Evolutionary conservation across 257 asterid species (phyloP).

Genomic region (Jasminum sambac): DNA sequence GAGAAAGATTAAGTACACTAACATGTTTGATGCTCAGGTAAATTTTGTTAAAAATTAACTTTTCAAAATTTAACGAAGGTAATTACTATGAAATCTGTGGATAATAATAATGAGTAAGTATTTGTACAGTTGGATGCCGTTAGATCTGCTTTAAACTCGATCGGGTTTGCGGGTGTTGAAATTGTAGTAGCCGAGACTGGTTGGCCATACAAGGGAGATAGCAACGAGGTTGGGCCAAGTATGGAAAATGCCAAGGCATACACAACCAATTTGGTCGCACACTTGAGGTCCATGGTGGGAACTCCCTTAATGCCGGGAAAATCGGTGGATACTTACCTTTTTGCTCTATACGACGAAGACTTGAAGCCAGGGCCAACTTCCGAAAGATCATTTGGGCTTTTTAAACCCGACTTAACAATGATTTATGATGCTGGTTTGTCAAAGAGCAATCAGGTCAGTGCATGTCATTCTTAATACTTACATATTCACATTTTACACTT

Average conservation of each 20-base stretch:
- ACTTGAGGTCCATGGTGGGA: slow-evolving; percentile 61
- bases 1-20: slow-evolving; percentile 54
- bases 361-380: slow-evolving; percentile 72
- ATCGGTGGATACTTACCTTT: slow-evolving; percentile 66
- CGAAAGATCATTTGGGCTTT: slow-evolving; percentile 70
- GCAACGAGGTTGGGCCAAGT: slow-evolving; percentile 61
- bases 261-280: slow-evolving; percentile 53
- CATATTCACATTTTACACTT: too few relatives aligned
- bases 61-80: too few relatives aligned
- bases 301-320: slow-evolving; percentile 78
- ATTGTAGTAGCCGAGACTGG: slow-evolving; percentile 76
- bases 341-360: slow-evolving; percentile 67
- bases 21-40: slow-evolving; percentile 89
- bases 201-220: slow-evolving; percentile 81
- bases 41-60: not conserved
- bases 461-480: too few relatives aligned
- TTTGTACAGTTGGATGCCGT: slow-evolving; percentile 59
- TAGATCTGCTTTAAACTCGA: slow-evolving; percentile 49
- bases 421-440: slow-evolving; percentile 58
- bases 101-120: too few relatives aligned
- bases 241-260: slow-evolving; percentile 70
- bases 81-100: too few relatives aligned
- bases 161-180: slow-evolving; percentile 67
- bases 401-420: slow-evolving; percentile 55
- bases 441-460: slow-evolving; percentile 45